Percentiles rank a stretch among this genome's conserved stretches.
These are phyloP conservation scores for Nitzschia sp. DNA, from an alignment of 108 stramenopile genomes.

Conservation along the genomic window DNA sequence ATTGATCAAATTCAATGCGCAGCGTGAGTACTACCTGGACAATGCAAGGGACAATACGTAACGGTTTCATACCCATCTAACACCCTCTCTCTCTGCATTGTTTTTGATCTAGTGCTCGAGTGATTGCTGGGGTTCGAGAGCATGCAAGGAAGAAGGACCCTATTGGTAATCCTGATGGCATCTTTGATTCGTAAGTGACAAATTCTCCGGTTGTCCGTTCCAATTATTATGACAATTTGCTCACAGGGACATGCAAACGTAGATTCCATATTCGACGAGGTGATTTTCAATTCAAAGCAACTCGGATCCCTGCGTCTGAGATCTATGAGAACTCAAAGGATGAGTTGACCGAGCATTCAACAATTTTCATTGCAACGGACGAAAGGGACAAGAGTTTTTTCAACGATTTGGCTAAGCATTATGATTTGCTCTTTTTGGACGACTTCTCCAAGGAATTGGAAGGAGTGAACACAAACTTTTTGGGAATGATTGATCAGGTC, in stretches of 20 bases:
- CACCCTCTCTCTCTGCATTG: not conserved
- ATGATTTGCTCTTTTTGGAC: conserved; percentile 70
- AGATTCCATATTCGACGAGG: conserved; percentile 80
- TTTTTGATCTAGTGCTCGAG: conserved; percentile 44
- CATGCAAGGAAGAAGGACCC: conserved; percentile 20
- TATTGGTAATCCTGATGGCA: conserved; percentile 8
- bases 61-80: too few species aligned
- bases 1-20: conserved; percentile 90
- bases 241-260: conserved; percentile 7
- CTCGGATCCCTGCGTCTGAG: conserved; percentile 55
- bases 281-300: conserved; percentile 82
- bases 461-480: conserved; percentile 57
- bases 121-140: conserved; percentile 69
- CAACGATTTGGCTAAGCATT: conserved; percentile 60
- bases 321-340: conserved; percentile 58
- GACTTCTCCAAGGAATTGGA: conserved; percentile 56
- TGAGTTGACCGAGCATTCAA: conserved; percentile 49
- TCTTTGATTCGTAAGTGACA: conserved; percentile 43
- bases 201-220: not conserved
- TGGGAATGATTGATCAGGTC: conserved; percentile 92
- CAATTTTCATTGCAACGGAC: conserved; percentile 85
- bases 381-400: conserved; percentile 82
- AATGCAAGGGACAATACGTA: not conserved
- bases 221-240: not conserved
- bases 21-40: conserved; percentile 33